Base-by-base conservation (phyloP, 169 alveolate species). In the Eimeria necatrix region DNA sequence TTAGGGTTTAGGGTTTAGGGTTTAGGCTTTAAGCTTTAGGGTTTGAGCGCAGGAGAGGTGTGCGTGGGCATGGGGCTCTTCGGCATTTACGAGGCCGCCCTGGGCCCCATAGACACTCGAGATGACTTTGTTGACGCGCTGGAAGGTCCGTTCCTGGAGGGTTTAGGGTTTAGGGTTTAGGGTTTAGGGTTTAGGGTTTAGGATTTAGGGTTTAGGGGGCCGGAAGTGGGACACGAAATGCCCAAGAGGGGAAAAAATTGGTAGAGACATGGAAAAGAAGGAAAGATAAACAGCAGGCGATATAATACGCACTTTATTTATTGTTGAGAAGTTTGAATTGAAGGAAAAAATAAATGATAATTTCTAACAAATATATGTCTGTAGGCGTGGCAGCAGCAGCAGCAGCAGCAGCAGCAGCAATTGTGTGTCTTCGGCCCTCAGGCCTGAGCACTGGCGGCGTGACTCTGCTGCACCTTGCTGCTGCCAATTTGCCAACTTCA, bases 21-120 rank as follows among this genome's bases (percentile, higher is more conserved):
- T 32, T 32, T 32, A 32, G 41, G 41, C 3, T 32, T 32, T 32
- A 99, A 92, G 99, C 99, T n/a, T n/a, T n/a, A n/a, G n/a, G 76
- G 61, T 16, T 76, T 56, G 22, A 12, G 86, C 41, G 86, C 86
- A 76, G 86, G 86, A 2, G 86, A 76, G 60, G 86, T 76, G 56
- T 76, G 86, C 22, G 86, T 76, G 86, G 86, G 61, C 26, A 26
- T 76, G 56, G 86, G 86, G 26, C 22, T 76, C 61, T 76, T 76
- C 48, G 86, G 86, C 2, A 48, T 76, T 32, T 76, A 46, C 53
- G 86, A 76, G 24, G 86, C 86, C 16, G 86, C 86, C 32, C 22
- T 76, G 8, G 86, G 86, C 41, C 61, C 60, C 32, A 76, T 76
- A 8, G 86, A 32, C 22, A 46, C 86, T 8, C 61, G 26, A 10